Conservation (phyloP, 1,284 basidiomycete species). For the Wolfiporia cocos region DNA sequence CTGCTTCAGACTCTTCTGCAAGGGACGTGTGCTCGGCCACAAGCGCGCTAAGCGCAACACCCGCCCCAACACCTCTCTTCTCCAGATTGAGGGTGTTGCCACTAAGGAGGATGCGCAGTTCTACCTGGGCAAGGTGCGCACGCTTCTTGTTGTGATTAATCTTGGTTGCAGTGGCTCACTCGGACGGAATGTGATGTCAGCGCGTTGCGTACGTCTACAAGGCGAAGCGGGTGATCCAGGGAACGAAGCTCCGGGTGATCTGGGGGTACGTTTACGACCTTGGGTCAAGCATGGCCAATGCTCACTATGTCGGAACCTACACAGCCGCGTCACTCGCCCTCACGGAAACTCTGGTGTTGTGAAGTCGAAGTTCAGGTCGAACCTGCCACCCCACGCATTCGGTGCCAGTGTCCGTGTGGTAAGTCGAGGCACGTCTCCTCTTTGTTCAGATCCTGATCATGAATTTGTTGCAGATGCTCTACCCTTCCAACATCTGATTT, state of each 20-base stretch:
- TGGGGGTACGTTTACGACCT: constrained; percentile 71
- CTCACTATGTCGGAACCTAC: not conserved
- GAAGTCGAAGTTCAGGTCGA: constrained; percentile 95
- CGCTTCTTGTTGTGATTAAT: not conserved
- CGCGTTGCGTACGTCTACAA: constrained; percentile 98
- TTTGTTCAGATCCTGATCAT: not conserved
- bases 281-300: not conserved
- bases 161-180: too few relatives aligned
- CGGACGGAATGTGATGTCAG: constrained; percentile 36
- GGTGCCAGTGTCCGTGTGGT: constrained; percentile 94
- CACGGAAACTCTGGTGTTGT: constrained; percentile 96
- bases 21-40: constrained; percentile 97
- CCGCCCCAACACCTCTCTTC: constrained; percentile 90
- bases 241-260: constrained; percentile 92
- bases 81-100: constrained; percentile 97
- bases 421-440: constrained; percentile 29
- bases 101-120: constrained; percentile 94
- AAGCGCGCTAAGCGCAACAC: constrained; percentile 98
- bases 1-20: constrained; percentile 84
- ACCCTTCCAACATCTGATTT: constrained; percentile 46
- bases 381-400: constrained; percentile 95
- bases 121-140: constrained; percentile 94
- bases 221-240: constrained; percentile 89
- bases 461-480: constrained; percentile 38
- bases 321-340: constrained; percentile 83